A percentile compares a stretch with the other conserved stretches of the same genome.
Conservation (phyloP, 1,139 yeast species). For the Nakaseomyces nivariensis region DNA sequence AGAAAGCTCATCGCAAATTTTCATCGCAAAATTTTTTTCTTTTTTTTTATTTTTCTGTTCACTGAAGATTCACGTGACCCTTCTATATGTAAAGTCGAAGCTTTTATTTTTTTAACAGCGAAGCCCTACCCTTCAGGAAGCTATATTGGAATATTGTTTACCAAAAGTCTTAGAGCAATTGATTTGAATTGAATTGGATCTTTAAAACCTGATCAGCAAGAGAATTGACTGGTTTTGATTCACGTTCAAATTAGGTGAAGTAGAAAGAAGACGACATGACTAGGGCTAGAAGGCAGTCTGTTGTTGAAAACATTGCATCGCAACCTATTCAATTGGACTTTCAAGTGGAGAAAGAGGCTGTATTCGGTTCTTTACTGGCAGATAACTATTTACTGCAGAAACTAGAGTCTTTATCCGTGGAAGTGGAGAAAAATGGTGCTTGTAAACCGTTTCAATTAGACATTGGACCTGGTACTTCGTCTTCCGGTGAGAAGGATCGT, state of each 20-base stretch:
- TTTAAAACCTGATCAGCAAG: no score
- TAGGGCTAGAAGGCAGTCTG: constrained; percentile 15
- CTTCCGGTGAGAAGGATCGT: neutral
- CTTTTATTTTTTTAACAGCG: no score
- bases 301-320: constrained; percentile 24
- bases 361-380: constrained; percentile 16
- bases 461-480: neutral
- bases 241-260: no score
- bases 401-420: constrained; percentile 16
- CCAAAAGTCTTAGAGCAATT: no score
- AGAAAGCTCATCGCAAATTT: no score
- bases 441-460: neutral
- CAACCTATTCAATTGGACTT: constrained; percentile 7
- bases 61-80: neutral
- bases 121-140: no score
- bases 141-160: no score
- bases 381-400: constrained; percentile 20
- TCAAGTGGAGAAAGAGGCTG: constrained; percentile 7
- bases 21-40: neutral
- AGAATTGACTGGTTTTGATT: no score
- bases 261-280: neutral
- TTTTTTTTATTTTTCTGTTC: neutral
- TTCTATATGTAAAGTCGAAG: neutral
- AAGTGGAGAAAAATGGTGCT: constrained; percentile 2
- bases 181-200: no score